Percentiles rank a stretch among this genome's conserved stretches.
These are phyloP conservation scores for Stramenopiles sp. DNA, from an alignment of 352 stramenopile species.

Conservation along the genomic window DNA sequence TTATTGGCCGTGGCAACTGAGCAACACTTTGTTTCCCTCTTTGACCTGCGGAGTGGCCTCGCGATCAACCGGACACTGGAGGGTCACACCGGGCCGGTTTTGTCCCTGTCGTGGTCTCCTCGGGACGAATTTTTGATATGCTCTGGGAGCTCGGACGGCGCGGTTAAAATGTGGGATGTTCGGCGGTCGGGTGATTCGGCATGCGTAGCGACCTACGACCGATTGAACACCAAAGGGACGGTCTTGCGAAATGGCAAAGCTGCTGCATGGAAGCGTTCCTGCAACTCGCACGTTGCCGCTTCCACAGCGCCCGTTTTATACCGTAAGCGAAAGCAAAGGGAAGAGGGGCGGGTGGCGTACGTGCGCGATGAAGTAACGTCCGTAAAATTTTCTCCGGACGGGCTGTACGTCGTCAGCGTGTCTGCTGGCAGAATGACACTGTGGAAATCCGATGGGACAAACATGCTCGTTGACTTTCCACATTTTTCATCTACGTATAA, in stretches of 20 bases:
- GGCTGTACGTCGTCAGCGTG: background rate
- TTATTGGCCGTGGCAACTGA: conserved; percentile 44
- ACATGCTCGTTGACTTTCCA: background rate
- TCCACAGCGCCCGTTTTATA: background rate
- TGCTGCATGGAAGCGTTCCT: conserved; percentile 21
- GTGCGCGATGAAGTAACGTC: background rate
- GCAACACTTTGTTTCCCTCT: conserved; percentile 41
- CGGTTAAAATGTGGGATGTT: conserved; percentile 60
- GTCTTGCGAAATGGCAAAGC: conserved; percentile 29
- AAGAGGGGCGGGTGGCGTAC: background rate
- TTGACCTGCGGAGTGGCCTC: conserved; percentile 41
- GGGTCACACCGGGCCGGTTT: conserved; percentile 50
- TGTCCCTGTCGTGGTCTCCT: conserved; percentile 44
- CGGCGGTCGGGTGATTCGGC: conserved; percentile 48
- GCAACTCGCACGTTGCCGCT: background rate
- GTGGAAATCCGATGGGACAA: background rate
- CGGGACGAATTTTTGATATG: conserved; percentile 43
- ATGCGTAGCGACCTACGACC: conserved; percentile 51
- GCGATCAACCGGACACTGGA: conserved; percentile 38
- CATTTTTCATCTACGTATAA: background rate
- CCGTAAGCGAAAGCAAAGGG: background rate
- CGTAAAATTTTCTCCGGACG: background rate
- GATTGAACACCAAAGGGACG: conserved; percentile 14
- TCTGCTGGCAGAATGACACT: background rate
- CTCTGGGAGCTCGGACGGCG: conserved; percentile 35